Conservation (phyloP, 148 eudicot genomes). For the Polygonum aviculare region DNA sequence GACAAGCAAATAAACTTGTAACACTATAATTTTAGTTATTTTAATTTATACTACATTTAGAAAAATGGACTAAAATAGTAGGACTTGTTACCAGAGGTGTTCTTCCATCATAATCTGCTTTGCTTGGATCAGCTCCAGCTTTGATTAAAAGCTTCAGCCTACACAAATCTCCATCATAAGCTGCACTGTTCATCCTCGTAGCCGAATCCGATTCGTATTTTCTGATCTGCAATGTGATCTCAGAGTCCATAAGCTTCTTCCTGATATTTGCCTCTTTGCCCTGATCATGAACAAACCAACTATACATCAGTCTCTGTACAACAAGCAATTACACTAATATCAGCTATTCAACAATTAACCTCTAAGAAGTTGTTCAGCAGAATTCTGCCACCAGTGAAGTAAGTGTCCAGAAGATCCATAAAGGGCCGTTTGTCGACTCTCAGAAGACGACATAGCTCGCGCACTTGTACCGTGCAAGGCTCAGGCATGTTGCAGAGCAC, state of each 20-base stretch:
- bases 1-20: background rate
- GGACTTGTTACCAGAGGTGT: constrained; percentile 57
- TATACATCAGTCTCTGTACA: background rate
- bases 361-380: constrained; percentile 65
- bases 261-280: constrained; percentile 53
- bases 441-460: constrained; percentile 69
- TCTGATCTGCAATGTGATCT: constrained; percentile 66
- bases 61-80: background rate
- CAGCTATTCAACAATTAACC: constrained; percentile 27
- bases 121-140: constrained; percentile 87
- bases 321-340: background rate
- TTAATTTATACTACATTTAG: background rate
- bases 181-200: constrained; percentile 66
- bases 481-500: constrained; percentile 85
- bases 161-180: constrained; percentile 64
- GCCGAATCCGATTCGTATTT: constrained; percentile 95
- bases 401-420: constrained; percentile 68
- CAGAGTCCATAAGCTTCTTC: constrained; percentile 61
- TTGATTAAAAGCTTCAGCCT: constrained; percentile 63
- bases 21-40: background rate
- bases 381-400: constrained; percentile 66
- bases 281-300: constrained; percentile 26
- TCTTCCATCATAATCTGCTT: constrained; percentile 84
- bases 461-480: constrained; percentile 66
- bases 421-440: constrained; percentile 82